Evolutionary conservation across 495 filamentous ascomycete genomes (phyloP), one percentile per base, ranked within the genome.

Genomic region (Margaritispora aquatica): DNA sequence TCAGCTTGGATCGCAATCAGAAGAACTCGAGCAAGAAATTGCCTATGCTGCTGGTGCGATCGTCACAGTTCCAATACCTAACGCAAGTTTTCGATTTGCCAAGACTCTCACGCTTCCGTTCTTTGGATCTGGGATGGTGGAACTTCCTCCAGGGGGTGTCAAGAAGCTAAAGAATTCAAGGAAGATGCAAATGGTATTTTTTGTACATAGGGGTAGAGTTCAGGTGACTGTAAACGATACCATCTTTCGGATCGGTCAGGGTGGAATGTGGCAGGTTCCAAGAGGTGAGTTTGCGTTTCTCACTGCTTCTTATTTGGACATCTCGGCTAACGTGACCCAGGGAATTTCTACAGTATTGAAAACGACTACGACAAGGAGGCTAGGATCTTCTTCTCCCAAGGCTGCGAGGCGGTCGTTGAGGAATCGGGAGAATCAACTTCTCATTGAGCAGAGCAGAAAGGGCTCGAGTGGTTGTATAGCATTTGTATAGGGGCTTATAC

Each of bases 101-200:
- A 97, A 97, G 74, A 86, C 91, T 46, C 80, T 92, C 24, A 90
- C 84, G 48, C 76, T 88, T 41, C 81, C 87, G 1, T 96, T 94
- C 75, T 88, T 96, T 63, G 92, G 91, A 36, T 84, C 85, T 1
- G 94, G 94, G 0, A 82, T 97, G 55, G 87, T 98, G 27, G 92
- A 97, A 51, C 73, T 98, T 19, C 89, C 90, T 5, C 85, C 89
- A 1, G 86, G 87, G 2, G 85, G 85, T 19, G 78, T 85, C 51
- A 98, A 98, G 79, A 80, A 86, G 62, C 80, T 84, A 19, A 98
- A 97, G 77, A 96, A 96, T 66, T 85, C 87, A 3, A 81, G 93
- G 54, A 90, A 87, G 71, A 96, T 96, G 87, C 91, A 96, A 63
- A 89, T 97, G 86, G 86, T 88, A 0, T 97, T 98, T 68, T 97